Conservation (phyloP, 2,329 filamentous ascomycete genomes). For the Parascedosporium putredinis region DNA sequence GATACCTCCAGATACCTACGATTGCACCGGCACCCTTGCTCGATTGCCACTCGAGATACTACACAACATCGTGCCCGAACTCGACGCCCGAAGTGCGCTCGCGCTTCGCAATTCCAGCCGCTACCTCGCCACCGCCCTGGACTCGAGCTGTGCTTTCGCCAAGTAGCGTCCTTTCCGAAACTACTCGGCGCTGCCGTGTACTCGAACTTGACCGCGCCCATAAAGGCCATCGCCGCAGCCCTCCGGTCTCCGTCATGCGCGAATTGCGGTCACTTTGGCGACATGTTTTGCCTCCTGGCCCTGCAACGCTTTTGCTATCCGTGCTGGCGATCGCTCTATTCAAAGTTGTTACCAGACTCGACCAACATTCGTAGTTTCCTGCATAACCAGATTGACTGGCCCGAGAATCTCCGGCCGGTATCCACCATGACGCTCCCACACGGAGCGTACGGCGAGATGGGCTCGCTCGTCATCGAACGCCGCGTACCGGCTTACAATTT, state of each 20-base stretch:
- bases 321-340: not conserved
- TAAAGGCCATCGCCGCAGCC: not conserved
- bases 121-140: not conserved
- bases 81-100: not conserved
- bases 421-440: not conserved
- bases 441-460: not conserved
- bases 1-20: not conserved
- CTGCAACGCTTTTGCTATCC: not conserved
- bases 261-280: not conserved
- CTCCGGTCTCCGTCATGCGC: not conserved
- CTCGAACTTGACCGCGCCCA: not conserved
- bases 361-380: not conserved
- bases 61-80: not conserved
- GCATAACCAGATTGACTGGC: not conserved
- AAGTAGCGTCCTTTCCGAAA: not conserved
- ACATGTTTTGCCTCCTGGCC: not conserved
- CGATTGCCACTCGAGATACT: not conserved
- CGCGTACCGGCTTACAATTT: not conserved
- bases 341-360: not conserved
- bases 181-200: not conserved
- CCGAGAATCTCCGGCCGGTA: not conserved
- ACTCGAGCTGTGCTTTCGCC: not conserved
- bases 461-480: not conserved
- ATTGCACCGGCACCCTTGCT: not conserved
- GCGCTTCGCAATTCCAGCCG: not conserved